Base-by-base conservation (phyloP, 768 basidiomycete species). In the Termitomyces sp. region DNA sequence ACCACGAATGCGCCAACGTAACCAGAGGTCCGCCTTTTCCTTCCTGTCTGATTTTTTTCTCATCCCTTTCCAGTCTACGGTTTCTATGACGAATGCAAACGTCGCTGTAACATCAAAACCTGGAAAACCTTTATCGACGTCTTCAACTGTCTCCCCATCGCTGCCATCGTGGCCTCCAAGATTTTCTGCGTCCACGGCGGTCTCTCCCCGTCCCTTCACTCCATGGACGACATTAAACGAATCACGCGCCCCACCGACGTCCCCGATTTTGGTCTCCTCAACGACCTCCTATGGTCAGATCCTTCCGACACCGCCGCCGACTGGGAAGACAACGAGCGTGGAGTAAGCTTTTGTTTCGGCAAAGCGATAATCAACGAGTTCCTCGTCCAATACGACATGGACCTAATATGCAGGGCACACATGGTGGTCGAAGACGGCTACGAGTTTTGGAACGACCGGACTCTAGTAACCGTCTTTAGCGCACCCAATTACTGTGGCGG, bases 41-140 rank as follows among this genome's bases (percentile, higher is more conserved):
- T 63, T 41, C 52, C 62, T 35, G 38, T 51, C 23, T 20, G 62
- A 18, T 53, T 46, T 58, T 58, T 60, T 63, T 57, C 63, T 64
- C 33, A 69, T 63, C 56, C 63, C 47, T 40, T 54, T 56, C 33
- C 69, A 98, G 97, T 98, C 23, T 99, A 99, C 68, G 97, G 97
- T 30, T 99, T 99, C 77, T 99, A 99, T 74, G 97, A 98, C 77
- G 97, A 99, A 77, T 99, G 97, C 82, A 99, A 99, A 77, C 88
- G 97, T 70, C 86, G 97, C 64, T 97, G 95, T 82, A 98, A 96
- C 73, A 94, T 98, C 82, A 99, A 98, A 79, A 95, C 93, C 30
- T 99, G 97, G 97, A 98, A 96, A 77, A 95, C 94, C 2, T 98
- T 99, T 74, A 93, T 98, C 72, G 97, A 99, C 76, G 96, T 98